These are phyloP conservation scores for Withania somnifera DNA, from an alignment of 305 asterid genomes.

Conservation along the genomic window DNA sequence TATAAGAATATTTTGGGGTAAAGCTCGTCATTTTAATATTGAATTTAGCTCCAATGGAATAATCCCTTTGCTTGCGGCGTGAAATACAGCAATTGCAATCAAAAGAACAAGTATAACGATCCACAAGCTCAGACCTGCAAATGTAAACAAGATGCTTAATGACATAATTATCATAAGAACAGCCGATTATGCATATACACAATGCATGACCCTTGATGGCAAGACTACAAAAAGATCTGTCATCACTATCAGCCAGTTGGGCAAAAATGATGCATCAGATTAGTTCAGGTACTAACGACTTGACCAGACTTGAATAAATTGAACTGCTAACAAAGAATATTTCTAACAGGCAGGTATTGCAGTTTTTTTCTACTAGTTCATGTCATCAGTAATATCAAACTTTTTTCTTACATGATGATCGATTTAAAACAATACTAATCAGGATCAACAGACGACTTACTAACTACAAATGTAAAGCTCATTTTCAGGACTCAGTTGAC, in stretches of 20 bases:
- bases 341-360: neutral
- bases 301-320: neutral
- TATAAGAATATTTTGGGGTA: neutral
- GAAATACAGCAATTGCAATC: slow-evolving; percentile 47
- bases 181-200: neutral
- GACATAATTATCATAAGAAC: neutral
- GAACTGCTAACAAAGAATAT: neutral
- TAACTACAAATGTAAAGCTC: neutral
- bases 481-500: neutral
- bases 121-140: slow-evolving; percentile 61
- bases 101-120: slow-evolving; percentile 38
- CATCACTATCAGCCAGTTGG: neutral
- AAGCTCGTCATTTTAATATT: neutral
- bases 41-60: slow-evolving; percentile 11
- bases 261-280: neutral
- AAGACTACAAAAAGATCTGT: too few relatives aligned
- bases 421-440: neutral
- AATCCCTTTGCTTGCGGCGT: slow-evolving; percentile 23
- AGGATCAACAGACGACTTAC: neutral
- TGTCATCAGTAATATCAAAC: neutral
- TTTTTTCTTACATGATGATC: neutral
- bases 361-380: neutral
- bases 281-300: neutral
- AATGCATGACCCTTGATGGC: neutral
- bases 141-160: neutral